Evolutionary conservation across 129 eudicot genomes (phyloP).

Genomic region (Gnaphalium uliginosum): DNA sequence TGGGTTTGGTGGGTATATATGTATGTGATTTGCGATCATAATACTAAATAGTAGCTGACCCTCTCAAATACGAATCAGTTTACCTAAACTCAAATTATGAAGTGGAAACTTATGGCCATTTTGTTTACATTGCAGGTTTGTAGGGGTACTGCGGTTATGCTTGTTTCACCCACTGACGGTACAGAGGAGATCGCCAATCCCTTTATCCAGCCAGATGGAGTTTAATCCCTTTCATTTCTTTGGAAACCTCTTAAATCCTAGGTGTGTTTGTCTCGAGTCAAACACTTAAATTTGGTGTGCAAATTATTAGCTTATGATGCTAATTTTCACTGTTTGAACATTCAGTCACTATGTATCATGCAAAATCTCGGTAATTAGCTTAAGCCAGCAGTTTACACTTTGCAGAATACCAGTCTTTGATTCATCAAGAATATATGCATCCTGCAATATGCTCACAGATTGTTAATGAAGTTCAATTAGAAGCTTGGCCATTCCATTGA

Average conservation of each 20-base stretch:
- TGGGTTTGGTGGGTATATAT: background rate
- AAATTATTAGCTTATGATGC: background rate
- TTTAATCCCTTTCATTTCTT: constrained; percentile 35
- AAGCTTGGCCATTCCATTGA: too few relatives aligned
- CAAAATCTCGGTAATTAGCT: background rate
- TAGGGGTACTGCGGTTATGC: constrained; percentile 99
- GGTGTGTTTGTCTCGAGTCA: background rate
- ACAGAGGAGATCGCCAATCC: constrained; percentile 98
- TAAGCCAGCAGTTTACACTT: background rate
- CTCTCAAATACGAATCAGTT: background rate
- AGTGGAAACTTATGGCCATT: background rate
- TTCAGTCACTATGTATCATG: background rate
- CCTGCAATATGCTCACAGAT: too few relatives aligned
- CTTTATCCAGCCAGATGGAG: constrained; percentile 90
- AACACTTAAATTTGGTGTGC: background rate
- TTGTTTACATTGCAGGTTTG: constrained; percentile 62
- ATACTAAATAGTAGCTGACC: background rate
- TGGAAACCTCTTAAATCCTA: background rate
- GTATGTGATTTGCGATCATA: background rate
- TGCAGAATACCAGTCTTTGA: background rate
- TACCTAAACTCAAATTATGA: background rate
- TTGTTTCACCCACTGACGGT: constrained; percentile 96
- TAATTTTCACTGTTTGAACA: background rate
- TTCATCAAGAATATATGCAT: background rate
- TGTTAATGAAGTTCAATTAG: too few relatives aligned